Conservation (phyloP, 2,329 filamentous ascomycete genomes). For the Blastomyces silverae region DNA sequence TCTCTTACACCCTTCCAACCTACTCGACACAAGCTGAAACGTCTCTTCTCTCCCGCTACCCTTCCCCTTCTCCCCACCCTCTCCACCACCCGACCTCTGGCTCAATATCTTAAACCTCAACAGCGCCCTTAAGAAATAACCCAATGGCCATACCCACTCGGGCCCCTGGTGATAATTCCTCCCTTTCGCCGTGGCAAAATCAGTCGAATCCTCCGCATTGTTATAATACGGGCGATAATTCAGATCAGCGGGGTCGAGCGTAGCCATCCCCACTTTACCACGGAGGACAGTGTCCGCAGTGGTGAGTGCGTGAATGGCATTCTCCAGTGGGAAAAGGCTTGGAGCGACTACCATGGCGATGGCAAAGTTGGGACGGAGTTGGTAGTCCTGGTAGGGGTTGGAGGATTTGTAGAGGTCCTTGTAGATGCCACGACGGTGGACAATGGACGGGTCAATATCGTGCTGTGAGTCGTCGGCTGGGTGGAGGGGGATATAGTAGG, state of each 20-base stretch:
- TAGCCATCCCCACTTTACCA: conserved; percentile 90
- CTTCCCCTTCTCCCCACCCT: neutral
- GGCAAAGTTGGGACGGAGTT: conserved; percentile 86
- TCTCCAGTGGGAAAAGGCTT: conserved; percentile 69
- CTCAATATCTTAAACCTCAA: conserved; percentile 81
- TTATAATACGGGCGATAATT: conserved; percentile 94
- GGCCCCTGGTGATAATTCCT: conserved; percentile 97
- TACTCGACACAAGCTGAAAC: conserved; percentile 86
- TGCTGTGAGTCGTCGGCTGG: conserved; percentile 65
- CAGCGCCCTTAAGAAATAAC: conserved; percentile 87
- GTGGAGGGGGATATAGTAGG: conserved; percentile 75
- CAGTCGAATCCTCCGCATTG: conserved; percentile 85
- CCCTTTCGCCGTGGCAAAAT: conserved; percentile 89
- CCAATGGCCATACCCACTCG: conserved; percentile 96
- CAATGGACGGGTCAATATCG: conserved; percentile 67
- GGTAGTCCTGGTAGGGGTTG: conserved; percentile 97
- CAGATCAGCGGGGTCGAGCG: conserved; percentile 80
- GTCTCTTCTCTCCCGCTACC: conserved; percentile 59
- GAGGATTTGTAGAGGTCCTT: conserved; percentile 92
- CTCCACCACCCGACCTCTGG: conserved; percentile 51
- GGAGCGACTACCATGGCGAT: conserved; percentile 94
- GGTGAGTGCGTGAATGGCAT: conserved; percentile 73
- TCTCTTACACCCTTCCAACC: conserved; percentile 75
- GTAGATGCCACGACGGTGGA: conserved; percentile 94
- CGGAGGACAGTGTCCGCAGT: conserved; percentile 72